Percentiles rank a stretch among this genome's conserved stretches.
Evolutionary conservation across 306 rosid genomes (phyloP).

Genomic region (Quercus ilex): DNA sequence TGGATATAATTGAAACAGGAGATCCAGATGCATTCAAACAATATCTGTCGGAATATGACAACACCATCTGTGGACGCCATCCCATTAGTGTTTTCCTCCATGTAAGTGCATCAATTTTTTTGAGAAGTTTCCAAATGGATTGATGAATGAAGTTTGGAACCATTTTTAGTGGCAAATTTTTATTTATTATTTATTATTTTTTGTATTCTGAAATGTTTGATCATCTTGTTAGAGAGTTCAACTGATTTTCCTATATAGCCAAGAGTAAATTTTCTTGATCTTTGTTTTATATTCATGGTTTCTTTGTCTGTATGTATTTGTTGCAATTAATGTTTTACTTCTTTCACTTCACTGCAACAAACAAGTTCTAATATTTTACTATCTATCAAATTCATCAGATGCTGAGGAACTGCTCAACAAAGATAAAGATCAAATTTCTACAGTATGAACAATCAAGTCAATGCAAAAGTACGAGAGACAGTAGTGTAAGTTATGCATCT

Average conservation of each 20-base stretch:
- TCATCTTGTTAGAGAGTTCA: background rate
- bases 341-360: background rate
- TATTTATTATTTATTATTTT: too few relatives aligned
- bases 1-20: constrained; percentile 93
- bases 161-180: constrained; percentile 1
- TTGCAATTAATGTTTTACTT: background rate
- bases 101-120: constrained; percentile 48
- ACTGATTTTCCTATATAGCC: background rate
- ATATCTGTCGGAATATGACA: constrained; percentile 68
- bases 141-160: background rate
- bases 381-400: constrained; percentile 50
- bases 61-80: constrained; percentile 97
- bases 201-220: background rate
- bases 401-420: constrained; percentile 64
- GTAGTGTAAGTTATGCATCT: constrained; percentile 98
- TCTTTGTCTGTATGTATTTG: background rate
- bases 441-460: constrained; percentile 91
- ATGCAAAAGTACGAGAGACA: constrained; percentile 74
- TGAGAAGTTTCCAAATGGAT: background rate
- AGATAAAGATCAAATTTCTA: constrained; percentile 71
- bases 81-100: constrained; percentile 96
- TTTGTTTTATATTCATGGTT: background rate
- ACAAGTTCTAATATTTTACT: background rate
- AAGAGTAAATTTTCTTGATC: background rate
- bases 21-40: constrained; percentile 86